Evolutionary conservation across 202 grass and related monocot genomes (phyloP).

Genomic region (Hordeum pubiflorum): DNA sequence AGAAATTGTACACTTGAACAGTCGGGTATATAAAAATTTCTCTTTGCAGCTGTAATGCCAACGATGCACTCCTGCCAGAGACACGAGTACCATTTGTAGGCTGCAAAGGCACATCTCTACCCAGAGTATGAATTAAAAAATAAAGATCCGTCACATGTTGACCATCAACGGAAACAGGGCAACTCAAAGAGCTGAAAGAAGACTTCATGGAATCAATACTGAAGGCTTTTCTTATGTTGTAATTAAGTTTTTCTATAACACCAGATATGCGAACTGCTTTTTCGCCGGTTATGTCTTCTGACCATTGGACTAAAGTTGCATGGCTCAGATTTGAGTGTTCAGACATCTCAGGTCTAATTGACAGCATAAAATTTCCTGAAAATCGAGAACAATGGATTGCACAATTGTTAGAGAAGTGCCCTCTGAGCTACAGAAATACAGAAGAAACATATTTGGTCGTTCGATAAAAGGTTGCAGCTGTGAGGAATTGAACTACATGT

Average conservation of each 20-base stretch:
- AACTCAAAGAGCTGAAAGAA: conserved; percentile 69
- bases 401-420: conserved; percentile 10
- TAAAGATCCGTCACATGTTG: conserved; percentile 53
- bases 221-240: conserved; percentile 66
- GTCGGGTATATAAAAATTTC: conserved; percentile 86
- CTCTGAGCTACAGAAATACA: background rate
- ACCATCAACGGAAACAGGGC: conserved; percentile 48
- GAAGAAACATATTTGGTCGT: conserved; percentile 14
- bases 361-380: conserved; percentile 83
- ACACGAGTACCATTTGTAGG: conserved; percentile 39
- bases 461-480: background rate
- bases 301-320: conserved; percentile 49
- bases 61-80: conserved; percentile 38
- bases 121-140: conserved; percentile 70
- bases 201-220: conserved; percentile 60
- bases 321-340: conserved; percentile 31
- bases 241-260: conserved; percentile 64
- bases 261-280: conserved; percentile 58
- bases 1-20: conserved; percentile 76
- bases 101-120: conserved; percentile 66
- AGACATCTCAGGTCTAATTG: conserved; percentile 62
- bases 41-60: conserved; percentile 61
- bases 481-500: conserved; percentile 7
- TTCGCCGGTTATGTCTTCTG: conserved; percentile 60
- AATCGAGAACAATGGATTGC: conserved; percentile 17